A percentile compares a stretch with the other conserved stretches of the same genome.
These are phyloP conservation scores for Zychaea mexicana DNA, from an alignment of 371 early-diverging fungal genomes.

Conservation along the genomic window DNA sequence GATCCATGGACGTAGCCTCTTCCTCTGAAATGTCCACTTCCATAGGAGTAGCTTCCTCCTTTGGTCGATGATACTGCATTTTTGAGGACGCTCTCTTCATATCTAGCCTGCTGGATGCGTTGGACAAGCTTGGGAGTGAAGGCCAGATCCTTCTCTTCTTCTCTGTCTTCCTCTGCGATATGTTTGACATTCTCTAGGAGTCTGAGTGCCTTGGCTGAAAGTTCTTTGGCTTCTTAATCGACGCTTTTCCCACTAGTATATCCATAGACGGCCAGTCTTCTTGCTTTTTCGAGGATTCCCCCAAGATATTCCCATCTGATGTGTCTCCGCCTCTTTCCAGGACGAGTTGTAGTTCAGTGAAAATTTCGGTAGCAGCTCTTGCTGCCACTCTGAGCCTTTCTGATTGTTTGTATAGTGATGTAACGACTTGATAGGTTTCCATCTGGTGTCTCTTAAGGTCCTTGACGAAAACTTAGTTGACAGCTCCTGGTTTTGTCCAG, in stretches of 20 bases:
- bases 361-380: slow-evolving; percentile 11
- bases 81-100: too few relatives aligned
- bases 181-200: neutral
- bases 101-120: too few relatives aligned
- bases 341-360: too few relatives aligned
- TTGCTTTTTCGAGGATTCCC: neutral
- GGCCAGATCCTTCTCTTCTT: too few relatives aligned
- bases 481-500: neutral
- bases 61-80: too few relatives aligned
- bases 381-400: neutral
- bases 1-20: too few relatives aligned
- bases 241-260: slow-evolving; percentile 3
- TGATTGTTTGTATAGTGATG: neutral
- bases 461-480: neutral
- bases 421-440: neutral
- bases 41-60: too few relatives aligned
- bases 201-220: slow-evolving; percentile 1
- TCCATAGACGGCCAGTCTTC: neutral
- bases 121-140: too few relatives aligned
- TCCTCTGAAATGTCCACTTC: too few relatives aligned
- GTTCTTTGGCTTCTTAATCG: slow-evolving; percentile 4
- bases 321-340: too few relatives aligned
- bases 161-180: neutral
- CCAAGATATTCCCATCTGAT: neutral
- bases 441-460: neutral